Evolutionary conservation across 331 rosid species (phyloP).

Genomic region (Dryas integrifolia): DNA sequence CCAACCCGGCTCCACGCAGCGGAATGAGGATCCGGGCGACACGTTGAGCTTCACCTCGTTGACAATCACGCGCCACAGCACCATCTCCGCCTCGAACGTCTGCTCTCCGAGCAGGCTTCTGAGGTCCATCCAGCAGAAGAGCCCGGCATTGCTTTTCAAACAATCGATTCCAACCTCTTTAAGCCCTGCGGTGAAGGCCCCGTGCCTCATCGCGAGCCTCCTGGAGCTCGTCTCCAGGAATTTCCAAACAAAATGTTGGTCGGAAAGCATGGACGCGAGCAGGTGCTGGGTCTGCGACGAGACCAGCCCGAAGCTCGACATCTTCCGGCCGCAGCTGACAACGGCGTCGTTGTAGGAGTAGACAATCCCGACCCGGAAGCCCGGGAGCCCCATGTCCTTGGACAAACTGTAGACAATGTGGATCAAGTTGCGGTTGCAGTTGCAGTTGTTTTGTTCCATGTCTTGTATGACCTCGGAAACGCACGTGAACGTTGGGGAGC

Average conservation of each 20-base stretch:
- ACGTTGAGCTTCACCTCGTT: conserved; percentile 77
- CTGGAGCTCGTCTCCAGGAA: conserved; percentile 50
- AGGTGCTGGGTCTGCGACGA: conserved; percentile 78
- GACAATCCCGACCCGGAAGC: conserved; percentile 77
- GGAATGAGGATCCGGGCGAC: conserved; percentile 85
- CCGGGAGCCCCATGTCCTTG: conserved; percentile 91
- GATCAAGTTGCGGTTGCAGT: conserved; percentile 51
- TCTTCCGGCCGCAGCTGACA: conserved; percentile 53
- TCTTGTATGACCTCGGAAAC: conserved; percentile 57
- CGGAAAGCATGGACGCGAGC: conserved; percentile 68
- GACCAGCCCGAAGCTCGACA: conserved; percentile 91
- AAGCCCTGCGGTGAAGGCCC: conserved; percentile 46
- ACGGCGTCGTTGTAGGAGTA: conserved; percentile 74
- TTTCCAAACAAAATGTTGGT: conserved; percentile 47
- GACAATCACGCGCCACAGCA: conserved; percentile 62
- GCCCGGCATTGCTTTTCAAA: conserved; percentile 66
- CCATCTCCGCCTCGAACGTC: conserved; percentile 62
- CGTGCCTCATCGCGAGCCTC: conserved; percentile 49
- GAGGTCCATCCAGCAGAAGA: conserved; percentile 84
- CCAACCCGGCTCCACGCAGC: conserved; percentile 84
- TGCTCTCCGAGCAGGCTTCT: conserved; percentile 46
- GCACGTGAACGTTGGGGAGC: conserved; percentile 46
- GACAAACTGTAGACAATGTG: conserved; percentile 78
- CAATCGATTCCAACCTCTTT: conserved; percentile 51
- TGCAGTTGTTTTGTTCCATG: conserved; percentile 19